Evolutionary conservation across 169 alveolate species (phyloP), one percentile per base, ranked within the genome.

Genomic region (Amoebophrya sp.): DNA sequence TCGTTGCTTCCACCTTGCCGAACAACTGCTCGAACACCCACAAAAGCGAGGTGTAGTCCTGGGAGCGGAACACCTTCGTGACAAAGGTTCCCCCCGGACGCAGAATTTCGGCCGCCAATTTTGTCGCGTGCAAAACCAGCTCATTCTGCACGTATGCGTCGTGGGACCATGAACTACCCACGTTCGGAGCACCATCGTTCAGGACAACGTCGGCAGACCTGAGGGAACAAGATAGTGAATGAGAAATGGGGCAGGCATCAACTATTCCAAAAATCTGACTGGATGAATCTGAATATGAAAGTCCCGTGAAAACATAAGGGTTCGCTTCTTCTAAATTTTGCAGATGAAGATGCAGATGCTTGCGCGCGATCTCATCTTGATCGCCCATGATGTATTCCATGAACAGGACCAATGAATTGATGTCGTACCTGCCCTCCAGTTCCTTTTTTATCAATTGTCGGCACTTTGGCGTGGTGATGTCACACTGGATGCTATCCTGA

Each of bases 131-230:
- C 55, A 99, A 96, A 40, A 97, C 99, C 92, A 99, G 95, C 90
- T 98, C 99, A 93, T 97, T 98, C 96, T 99, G 99, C 92, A 96
- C 96, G 94, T 96, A 99, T 23, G 99, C 99, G 95, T 99, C 99
- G 93, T 96, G 96, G 35, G 97, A 96, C 99, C 99, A 99, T 92
- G 97, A 97, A 3, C 99, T 97, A 83, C 99, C 99, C 93, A 99
- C 99, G 95, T 99, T 99, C 25, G 99, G 99, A 32, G 99, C 99
- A 25, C 99, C 99, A 95, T 99, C 99, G 94, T 99, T 99, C 18
- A 99, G 96, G 18, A 99, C 99, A 25, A 98, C 99, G 95, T 98
- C 99, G 38, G 83, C 95, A 95, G 88, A 97, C 98, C 95, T 96
- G 93, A 47, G 94, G 90, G 92, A 92, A 90, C 89, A 91, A 90